These are phyloP conservation scores for Suillus paluster DNA, from an alignment of 768 basidiomycete genomes.

Conservation along the genomic window DNA sequence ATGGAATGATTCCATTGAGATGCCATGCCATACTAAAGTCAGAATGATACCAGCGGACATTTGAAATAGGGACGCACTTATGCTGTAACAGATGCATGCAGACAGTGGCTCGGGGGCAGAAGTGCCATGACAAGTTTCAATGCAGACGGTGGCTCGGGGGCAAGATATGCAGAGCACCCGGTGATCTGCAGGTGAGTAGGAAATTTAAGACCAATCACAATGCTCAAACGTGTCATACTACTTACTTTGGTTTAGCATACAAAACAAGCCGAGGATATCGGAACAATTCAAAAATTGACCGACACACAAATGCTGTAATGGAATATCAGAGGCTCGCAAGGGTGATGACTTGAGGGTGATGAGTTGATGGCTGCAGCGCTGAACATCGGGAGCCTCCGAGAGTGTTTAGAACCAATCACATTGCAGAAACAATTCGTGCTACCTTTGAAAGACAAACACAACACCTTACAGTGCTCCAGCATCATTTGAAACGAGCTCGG, in stretches of 20 bases:
- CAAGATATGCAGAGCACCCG: too few species aligned
- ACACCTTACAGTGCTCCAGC: not conserved
- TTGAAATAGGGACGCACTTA: not conserved
- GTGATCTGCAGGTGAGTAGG: not conserved
- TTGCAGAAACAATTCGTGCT: not conserved
- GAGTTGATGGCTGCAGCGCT: not conserved
- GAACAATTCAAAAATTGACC: not conserved
- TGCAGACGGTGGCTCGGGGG: not conserved
- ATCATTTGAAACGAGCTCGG: not conserved
- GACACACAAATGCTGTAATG: not conserved
- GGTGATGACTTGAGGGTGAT: not conserved
- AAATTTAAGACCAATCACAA: not conserved
- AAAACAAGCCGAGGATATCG: not conserved
- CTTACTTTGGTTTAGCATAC: not conserved
- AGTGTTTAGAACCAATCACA: not conserved
- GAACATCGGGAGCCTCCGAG: not conserved
- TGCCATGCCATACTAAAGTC: not conserved
- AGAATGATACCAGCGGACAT: not conserved
- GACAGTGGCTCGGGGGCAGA: not conserved
- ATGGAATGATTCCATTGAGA: not conserved
- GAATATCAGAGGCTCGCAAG: not conserved
- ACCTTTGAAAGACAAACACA: not conserved
- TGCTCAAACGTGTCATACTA: not conserved
- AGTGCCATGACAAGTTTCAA: not conserved
- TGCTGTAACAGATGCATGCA: not conserved